Conservation (phyloP, 148 eudicot species). For the Dianthus caryophyllus region DNA sequence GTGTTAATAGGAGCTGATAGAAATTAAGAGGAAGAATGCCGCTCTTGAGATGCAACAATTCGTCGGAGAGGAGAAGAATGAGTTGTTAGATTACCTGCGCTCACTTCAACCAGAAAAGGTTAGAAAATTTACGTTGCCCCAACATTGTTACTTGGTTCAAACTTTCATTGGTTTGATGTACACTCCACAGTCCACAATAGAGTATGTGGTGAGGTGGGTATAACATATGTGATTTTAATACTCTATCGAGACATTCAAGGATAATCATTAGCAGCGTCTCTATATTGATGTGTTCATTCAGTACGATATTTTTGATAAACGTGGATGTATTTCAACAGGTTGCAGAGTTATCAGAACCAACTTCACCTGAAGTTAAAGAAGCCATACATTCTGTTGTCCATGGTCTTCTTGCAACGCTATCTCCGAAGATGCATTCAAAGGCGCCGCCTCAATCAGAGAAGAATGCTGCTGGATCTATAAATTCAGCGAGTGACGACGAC, state of each 20-base stretch:
- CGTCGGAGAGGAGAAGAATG: slow-evolving; percentile 98
- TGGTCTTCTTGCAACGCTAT: slow-evolving; percentile 93
- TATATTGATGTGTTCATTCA: slow-evolving; percentile 1
- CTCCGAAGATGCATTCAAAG: slow-evolving; percentile 91
- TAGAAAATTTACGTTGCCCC: not conserved
- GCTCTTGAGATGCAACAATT: slow-evolving; percentile 98
- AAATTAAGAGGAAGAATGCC: slow-evolving; percentile 82
- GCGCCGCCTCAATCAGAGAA: slow-evolving; percentile 61
- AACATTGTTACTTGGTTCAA: not conserved
- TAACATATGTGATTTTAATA: not conserved
- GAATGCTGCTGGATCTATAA: slow-evolving; percentile 49
- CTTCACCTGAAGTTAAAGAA: slow-evolving; percentile 72
- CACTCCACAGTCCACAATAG: not conserved
- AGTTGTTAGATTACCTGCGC: slow-evolving; percentile 82
- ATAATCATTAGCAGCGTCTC: not conserved
- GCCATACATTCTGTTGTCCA: slow-evolving; percentile 79
- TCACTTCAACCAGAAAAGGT: slow-evolving; percentile 96
- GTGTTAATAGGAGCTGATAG: slow-evolving; percentile 60
- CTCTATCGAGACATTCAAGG: not conserved
- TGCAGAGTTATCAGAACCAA: slow-evolving; percentile 92
- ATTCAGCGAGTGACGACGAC: slow-evolving; percentile 51
- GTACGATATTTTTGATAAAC: not conserved
- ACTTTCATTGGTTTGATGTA: slow-evolving; percentile 3
- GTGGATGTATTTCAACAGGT: slow-evolving; percentile 42
- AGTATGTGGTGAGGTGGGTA: not conserved